Conservation (phyloP, 176 grass and related monocot species). For the Bothriochloa decipiens region DNA sequence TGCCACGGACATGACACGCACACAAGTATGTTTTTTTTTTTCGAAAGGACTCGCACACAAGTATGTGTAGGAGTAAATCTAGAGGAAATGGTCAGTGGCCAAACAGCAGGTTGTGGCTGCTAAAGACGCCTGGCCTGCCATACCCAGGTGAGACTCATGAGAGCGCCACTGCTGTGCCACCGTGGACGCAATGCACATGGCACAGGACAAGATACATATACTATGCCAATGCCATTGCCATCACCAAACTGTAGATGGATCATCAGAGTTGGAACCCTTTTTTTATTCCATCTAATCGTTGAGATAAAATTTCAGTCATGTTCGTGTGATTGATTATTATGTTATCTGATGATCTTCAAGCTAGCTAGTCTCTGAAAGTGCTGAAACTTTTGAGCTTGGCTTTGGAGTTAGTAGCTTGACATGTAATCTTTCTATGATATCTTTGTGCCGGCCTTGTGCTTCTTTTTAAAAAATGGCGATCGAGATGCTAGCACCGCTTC, state of each 20-base stretch:
- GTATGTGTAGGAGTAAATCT: background rate
- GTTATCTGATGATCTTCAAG: background rate
- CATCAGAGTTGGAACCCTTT: constrained; percentile 5
- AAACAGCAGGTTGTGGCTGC: constrained; percentile 36
- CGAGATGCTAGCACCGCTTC: background rate
- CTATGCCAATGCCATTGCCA: background rate
- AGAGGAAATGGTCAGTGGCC: constrained; percentile 23
- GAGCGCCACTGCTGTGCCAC: background rate
- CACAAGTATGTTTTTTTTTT: too few relatives aligned
- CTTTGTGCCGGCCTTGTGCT: background rate
- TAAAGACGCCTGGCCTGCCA: constrained; percentile 38
- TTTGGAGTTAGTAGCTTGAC: constrained; percentile 35
- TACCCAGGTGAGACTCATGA: constrained; percentile 28
- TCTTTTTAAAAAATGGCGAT: constrained; percentile 7
- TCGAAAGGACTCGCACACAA: too few relatives aligned
- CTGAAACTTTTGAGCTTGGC: constrained; percentile 24
- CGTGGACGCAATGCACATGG: background rate
- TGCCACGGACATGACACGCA: background rate
- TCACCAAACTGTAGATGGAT: background rate
- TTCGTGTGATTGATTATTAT: background rate
- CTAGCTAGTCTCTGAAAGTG: background rate
- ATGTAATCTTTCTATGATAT: constrained; percentile 31
- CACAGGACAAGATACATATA: background rate
- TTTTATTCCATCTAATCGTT: background rate
- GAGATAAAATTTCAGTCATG: background rate